Conservation (phyloP, 768 basidiomycete genomes). For the Nidularia pulvinata region DNA sequence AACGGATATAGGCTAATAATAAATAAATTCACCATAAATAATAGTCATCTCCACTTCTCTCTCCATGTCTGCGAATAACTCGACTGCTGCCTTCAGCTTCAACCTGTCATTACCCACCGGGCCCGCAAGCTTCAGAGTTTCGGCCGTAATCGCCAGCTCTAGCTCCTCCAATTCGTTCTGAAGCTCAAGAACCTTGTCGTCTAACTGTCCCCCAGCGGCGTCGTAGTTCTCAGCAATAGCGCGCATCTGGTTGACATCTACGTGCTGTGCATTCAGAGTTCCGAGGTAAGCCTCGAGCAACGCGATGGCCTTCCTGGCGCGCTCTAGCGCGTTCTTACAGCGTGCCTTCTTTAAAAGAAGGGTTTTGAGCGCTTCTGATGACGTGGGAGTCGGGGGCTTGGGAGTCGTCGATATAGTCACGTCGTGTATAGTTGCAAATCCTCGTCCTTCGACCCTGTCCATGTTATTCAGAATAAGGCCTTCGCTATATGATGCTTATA, state of each 20-base stretch:
- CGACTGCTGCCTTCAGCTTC: conserved; percentile 24
- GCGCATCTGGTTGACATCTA: conserved; percentile 22
- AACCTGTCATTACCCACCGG: conserved; percentile 19
- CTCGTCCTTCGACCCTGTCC: conserved; percentile 40
- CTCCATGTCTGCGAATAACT: conserved; percentile 30
- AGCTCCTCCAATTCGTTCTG: conserved; percentile 18
- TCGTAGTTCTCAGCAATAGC: conserved; percentile 30
- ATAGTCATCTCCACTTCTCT: conserved; percentile 35
- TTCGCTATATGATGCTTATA: not conserved
- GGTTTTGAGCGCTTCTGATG: conserved; percentile 20
- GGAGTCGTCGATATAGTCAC: conserved; percentile 27
- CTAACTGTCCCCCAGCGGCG: conserved; percentile 25
- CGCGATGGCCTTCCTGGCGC: conserved; percentile 20
- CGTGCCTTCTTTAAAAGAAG: conserved; percentile 20
- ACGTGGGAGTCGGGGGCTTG: conserved; percentile 8
- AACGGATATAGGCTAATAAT: not conserved
- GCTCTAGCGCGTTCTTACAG: conserved; percentile 22
- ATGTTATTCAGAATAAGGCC: not conserved
- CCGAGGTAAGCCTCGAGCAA: conserved; percentile 31
- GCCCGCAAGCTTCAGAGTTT: conserved; percentile 13
- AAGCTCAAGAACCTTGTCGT: conserved; percentile 24
- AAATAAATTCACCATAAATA: conserved; percentile 29
- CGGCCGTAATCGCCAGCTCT: conserved; percentile 16
- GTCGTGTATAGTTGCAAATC: conserved; percentile 45
- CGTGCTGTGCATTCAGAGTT: conserved; percentile 27